phyloP scores from a whole-genome alignment of 306 rosid species.

The Cucumis hystrix region DNA sequence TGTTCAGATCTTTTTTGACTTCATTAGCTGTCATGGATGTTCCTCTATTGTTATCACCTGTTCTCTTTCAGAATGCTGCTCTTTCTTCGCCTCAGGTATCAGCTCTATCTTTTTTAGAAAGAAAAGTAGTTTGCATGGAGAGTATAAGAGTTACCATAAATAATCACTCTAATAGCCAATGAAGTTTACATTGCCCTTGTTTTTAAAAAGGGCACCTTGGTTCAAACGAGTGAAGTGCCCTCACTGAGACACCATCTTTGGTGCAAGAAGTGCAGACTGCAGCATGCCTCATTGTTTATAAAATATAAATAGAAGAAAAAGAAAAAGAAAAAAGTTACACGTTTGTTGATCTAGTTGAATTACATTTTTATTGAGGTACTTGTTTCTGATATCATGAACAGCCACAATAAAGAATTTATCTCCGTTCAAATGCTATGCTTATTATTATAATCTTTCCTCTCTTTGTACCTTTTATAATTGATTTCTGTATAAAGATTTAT shows the following conservation, averaged over 20 bases:
- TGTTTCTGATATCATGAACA: neutral
- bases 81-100: constrained; percentile 67
- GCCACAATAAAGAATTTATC: neutral
- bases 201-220: neutral
- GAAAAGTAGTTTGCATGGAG: neutral
- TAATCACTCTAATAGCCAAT: neutral
- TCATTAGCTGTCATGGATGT: constrained; percentile 62
- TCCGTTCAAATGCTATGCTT: neutral
- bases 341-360: neutral
- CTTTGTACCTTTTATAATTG: neutral
- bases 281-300: neutral
- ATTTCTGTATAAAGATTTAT: neutral
- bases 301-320: neutral
- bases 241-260: no score
- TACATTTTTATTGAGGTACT: neutral
- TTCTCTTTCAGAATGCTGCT: constrained; percentile 79
- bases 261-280: no score
- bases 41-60: constrained; percentile 69
- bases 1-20: constrained; percentile 55
- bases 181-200: neutral
- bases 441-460: neutral
- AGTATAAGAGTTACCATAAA: neutral
- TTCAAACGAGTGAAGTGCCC: no score
- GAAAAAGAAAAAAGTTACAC: neutral
- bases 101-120: neutral